These are phyloP conservation scores for Fomitopsis betulina DNA, from an alignment of 1,284 basidiomycete genomes.

Conservation along the genomic window DNA sequence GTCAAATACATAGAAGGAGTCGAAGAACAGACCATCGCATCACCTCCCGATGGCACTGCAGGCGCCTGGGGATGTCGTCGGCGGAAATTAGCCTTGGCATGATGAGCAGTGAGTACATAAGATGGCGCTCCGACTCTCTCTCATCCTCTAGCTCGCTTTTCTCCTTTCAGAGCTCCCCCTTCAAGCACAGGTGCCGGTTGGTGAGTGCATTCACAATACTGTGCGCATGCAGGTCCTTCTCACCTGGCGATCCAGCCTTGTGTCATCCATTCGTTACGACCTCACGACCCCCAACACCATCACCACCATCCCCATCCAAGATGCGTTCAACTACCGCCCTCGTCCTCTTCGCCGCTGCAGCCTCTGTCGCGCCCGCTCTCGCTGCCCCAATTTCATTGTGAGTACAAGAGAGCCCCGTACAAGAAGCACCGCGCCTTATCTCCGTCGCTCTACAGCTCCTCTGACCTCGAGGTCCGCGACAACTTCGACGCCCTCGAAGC, in stretches of 20 bases:
- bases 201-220: background rate
- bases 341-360: background rate
- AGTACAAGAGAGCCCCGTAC: background rate
- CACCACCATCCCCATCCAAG: background rate
- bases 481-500: background rate
- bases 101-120: background rate
- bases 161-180: conserved; percentile 2
- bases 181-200: conserved; percentile 4
- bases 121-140: background rate
- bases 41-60: background rate
- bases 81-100: background rate
- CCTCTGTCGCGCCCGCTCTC: background rate
- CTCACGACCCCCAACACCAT: background rate
- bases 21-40: no score
- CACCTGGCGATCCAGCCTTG: background rate
- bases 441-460: background rate
- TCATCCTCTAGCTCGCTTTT: background rate
- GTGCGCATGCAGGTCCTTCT: background rate
- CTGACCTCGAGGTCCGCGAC: background rate
- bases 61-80: background rate
- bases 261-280: background rate
- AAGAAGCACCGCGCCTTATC: background rate
- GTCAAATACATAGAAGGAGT: no score
- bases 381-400: background rate
- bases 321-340: conserved; percentile 2